Conservation (phyloP, 805 yeast genomes). For the Candida verbasci region DNA sequence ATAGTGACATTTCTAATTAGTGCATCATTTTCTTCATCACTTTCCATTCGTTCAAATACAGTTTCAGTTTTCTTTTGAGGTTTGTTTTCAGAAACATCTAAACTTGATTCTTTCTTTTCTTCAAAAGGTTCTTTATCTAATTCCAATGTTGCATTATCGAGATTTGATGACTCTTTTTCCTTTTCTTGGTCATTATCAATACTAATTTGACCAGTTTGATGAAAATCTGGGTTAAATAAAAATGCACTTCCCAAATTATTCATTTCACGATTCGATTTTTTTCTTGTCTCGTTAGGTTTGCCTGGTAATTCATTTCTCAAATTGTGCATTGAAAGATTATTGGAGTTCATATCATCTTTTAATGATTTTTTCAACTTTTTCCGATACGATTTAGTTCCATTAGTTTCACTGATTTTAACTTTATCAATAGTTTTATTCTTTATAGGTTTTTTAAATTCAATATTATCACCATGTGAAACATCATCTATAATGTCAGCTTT, state of each 20-base stretch:
- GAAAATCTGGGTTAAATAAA: constrained; percentile 5
- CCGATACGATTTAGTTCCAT: too few relatives aligned
- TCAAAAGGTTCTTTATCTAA: neutral
- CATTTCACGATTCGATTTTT: neutral
- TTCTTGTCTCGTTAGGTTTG: neutral
- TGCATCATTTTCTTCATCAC: constrained; percentile 6
- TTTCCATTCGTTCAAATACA: constrained; percentile 3
- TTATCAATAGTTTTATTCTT: neutral
- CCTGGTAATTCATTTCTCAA: neutral
- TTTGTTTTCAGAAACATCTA: neutral
- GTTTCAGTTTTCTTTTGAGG: neutral
- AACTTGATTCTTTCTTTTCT: constrained; percentile 1
- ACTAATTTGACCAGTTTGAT: constrained; percentile 5
- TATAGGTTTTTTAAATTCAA: constrained; percentile 2
- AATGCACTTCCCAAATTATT: constrained; percentile 6
- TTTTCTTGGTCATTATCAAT: neutral
- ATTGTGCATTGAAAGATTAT: constrained; percentile 6
- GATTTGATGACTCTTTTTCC: too few relatives aligned
- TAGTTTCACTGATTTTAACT: too few relatives aligned
- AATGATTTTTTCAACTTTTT: constrained; percentile 3
- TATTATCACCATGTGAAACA: too few relatives aligned
- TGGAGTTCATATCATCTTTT: too few relatives aligned
- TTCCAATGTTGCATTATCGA: neutral
- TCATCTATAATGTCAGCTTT: neutral
- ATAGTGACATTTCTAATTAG: constrained; percentile 12